Evolutionary conservation across 805 yeast genomes (phyloP), one percentile per base, ranked within the genome.

Genomic region (Candida khao-thaluensis): DNA sequence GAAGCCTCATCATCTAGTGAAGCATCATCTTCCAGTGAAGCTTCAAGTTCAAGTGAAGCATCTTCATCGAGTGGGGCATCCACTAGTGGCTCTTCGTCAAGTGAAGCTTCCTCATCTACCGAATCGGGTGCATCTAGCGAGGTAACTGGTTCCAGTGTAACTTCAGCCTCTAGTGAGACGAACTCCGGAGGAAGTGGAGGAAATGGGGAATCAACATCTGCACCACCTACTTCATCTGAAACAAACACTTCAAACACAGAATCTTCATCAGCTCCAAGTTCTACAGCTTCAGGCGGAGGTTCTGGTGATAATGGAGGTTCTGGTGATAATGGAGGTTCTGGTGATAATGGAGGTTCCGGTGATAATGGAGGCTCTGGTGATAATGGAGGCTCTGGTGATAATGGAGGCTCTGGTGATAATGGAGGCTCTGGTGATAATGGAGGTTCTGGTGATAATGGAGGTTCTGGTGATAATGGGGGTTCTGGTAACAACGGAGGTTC

Each of bases 161-260:
- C 12, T 7, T 12, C 37, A 14, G 36, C 49, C 11, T 35, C 49
- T 11, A 33, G 34, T 29, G 44, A 40, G 25, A 43, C 33, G 34
- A 4, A 35, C 8, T 31, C 41, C n/a, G n/a, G n/a, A 28, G 27
- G 38, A 3, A 26, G 29, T 17, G 37, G 24, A 25, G 36, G 7
- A 26, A 37, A 35, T 33, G 43, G 35, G 26, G 42, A 5, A 4
- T 30, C 44, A 9, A 25, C 38, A 6, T 22, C 38, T 12, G 38
- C 6, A 25, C 10, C 38, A 20, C 8, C 28, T 17, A 14, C 40
- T n/a, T 25, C 37, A 8, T 22, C 29, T 23, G 37, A 23, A 20
- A 33, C 37, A 3, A 17, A 20, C 12, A 4, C 28, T 15, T 31
- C 44, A 21, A 24, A 32, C 12, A 35, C 6, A 11, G 28, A 11